Conservation (phyloP, 345 rosid species). For the Odontarrhena argentea region DNA sequence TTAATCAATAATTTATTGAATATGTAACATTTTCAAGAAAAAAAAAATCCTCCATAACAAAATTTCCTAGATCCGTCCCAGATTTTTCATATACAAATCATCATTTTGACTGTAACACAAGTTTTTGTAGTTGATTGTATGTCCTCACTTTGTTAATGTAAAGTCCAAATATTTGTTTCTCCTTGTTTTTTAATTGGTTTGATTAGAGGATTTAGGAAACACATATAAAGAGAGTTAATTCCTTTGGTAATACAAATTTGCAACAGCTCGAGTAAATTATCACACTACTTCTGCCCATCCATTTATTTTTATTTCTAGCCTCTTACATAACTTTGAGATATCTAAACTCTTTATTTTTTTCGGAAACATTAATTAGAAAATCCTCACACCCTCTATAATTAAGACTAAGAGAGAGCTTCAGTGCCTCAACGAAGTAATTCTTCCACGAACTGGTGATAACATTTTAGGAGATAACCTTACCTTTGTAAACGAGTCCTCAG, state of each 20-base stretch:
- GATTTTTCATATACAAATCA: too few relatives aligned
- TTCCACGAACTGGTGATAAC: slow-evolving; percentile 26
- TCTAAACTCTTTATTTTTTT: slow-evolving; percentile 1
- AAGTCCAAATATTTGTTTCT: too few relatives aligned
- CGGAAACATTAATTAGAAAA: slow-evolving; percentile 1
- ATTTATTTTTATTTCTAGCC: too few relatives aligned
- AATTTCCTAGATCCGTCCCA: too few relatives aligned
- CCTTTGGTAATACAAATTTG: slow-evolving; percentile 9
- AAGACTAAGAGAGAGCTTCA: slow-evolving; percentile 13
- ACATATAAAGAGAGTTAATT: background rate
- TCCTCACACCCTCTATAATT: background rate
- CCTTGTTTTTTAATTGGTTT: background rate
- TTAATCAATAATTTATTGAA: too few relatives aligned
- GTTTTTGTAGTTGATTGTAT: too few relatives aligned
- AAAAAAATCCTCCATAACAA: too few relatives aligned
- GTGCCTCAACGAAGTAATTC: slow-evolving; percentile 22
- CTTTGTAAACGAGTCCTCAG: background rate
- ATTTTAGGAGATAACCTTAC: slow-evolving; percentile 10
- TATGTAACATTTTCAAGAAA: too few relatives aligned
- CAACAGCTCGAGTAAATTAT: background rate
- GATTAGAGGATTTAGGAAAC: slow-evolving; percentile 3
- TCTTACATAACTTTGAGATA: slow-evolving; percentile 17
- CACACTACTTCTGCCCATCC: background rate
- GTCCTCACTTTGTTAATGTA: too few relatives aligned
- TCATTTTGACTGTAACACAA: too few relatives aligned